Conservation (phyloP, 306 rosid species). For the Vigna reflexopilosa region DNA sequence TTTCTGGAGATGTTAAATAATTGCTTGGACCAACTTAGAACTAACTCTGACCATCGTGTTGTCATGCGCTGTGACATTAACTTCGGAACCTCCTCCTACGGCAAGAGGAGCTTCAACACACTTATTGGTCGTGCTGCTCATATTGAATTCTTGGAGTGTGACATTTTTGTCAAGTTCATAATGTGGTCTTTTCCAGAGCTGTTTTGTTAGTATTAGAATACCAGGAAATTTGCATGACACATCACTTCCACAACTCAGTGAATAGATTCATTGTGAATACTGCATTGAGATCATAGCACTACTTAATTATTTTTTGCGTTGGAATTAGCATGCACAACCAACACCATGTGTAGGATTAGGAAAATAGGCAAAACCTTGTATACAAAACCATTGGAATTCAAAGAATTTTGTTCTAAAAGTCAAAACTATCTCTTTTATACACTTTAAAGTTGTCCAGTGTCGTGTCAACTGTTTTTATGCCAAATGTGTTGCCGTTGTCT, state of each 20-base stretch:
- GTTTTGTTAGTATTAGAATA: slow-evolving; percentile 58
- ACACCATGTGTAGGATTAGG: slow-evolving; percentile 38
- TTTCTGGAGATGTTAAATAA: slow-evolving; percentile 81
- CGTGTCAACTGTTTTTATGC: slow-evolving; percentile 1
- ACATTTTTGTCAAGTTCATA: slow-evolving; percentile 77
- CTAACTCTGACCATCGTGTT: slow-evolving; percentile 61
- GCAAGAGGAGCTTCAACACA: slow-evolving; percentile 77
- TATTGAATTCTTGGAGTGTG: slow-evolving; percentile 88
- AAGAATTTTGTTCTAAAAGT: neutral
- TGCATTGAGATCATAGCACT: slow-evolving; percentile 20
- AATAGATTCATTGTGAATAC: neutral
- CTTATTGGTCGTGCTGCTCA: slow-evolving; percentile 92
- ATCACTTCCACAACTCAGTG: neutral
- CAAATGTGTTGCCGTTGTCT: slow-evolving; percentile 36
- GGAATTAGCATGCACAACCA: slow-evolving; percentile 39
- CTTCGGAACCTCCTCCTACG: slow-evolving; percentile 77
- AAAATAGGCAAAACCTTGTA: slow-evolving; percentile 37
- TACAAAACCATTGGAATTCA: slow-evolving; percentile 29
- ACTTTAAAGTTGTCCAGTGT: neutral
- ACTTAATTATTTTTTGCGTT: slow-evolving; percentile 26
- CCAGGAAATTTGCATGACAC: slow-evolving; percentile 20
- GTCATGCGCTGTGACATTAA: slow-evolving; percentile 88
- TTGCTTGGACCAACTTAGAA: slow-evolving; percentile 79
- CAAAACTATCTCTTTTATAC: neutral
- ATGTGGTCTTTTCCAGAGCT: slow-evolving; percentile 93